Base-by-base conservation (phyloP, 345 rosid species). In the Laguncularia racemosa region DNA sequence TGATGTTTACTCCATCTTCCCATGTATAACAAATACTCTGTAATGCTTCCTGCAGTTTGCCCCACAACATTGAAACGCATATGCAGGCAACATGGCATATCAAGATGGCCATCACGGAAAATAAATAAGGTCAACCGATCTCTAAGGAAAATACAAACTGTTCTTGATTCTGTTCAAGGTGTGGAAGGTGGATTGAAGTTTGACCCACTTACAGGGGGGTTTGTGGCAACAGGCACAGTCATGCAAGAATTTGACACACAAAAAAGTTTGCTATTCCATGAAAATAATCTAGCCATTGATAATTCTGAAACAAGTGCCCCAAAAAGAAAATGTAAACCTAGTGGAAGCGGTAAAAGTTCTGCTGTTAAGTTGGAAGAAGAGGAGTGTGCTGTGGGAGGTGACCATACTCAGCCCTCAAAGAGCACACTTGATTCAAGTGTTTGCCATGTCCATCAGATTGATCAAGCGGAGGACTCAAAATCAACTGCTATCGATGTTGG, bases 101-200 rank as follows among this genome's bases (percentile, higher is more conserved):
- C 78, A 26, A 86, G 98, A 66, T 91, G 98, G 96, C 98, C 96
- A 16, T 91, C 92, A 61, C 88, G 96, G 14, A 91, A 91, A 78
- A 86, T 91, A 60, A 88, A 88, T 62, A 91, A 91, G 73, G 98
- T 88, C 67, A 91, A 84, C 57, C 73, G 95, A 50, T 88, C 96
- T 0, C 60, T 91, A 51, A 76, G 53, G 72, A 91, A 82, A 76
- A 85, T 91, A 75, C 86, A 86, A 63, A 84, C 90, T 0, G 92
- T 88, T 61, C 74, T 91, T 0, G 84, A 82, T 60, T 86, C 98
- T 60, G 98, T 91, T 57, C 95, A 82, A 44, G 98, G 98, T 17
- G 90, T 91, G 19, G 87, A 88, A 64, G 87, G 96, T 61, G 84
- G 89, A 52, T 49, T 92, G 43, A 89, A 77, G 66, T 89, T 78